Base-by-base conservation (phyloP, 176 grass and related monocot species). In the Aegilops speltoides region DNA sequence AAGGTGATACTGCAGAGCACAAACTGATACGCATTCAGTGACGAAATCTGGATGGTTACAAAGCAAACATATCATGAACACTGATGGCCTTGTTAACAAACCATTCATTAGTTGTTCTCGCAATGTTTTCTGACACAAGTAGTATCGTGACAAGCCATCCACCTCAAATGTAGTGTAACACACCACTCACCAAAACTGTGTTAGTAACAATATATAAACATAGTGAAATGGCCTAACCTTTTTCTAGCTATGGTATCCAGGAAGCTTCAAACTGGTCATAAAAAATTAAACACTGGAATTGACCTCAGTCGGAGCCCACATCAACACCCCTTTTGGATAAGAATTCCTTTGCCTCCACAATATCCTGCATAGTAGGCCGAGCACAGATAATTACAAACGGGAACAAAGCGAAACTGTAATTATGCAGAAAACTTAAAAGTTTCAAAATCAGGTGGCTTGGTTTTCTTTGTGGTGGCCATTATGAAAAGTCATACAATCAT, bases 301-400 rank as follows among this genome's bases (percentile, higher is more conserved):
- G 52, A 32, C 40, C 14, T 96, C 81, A 92, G 76, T 93, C 82
- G 38, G 89, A 90, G 61, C 72, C 54, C 26, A 91, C 85, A 36
- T 96, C 91, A 78, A 96, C 91, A 24, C 89, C 91, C 7, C 84
- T 96, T 43, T 90, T 91, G 32, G 61, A 66, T 87, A 96, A 74
- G 85, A 93, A 96, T 48, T 92, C 94, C 68, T 90, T 93, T 20
- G 94, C 91, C 71, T 96, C 94, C n/a, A 56, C 76, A 77, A 96
- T 93, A 65, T 96, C 94, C 94, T 93, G 82, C 74, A 88, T 63
- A 66, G 19, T 22, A 79, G 75, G 3, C 57, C 9, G 2, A 85
- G 29, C 62, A 50, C 36, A 79, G 60, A 65, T 12, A 74, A 45
- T 34, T 69, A 88, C 0, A 19, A 10, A 7, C 60, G 19, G 76